Base-by-base conservation (phyloP, 345 rosid species). In the Mercurialis annua region DNA sequence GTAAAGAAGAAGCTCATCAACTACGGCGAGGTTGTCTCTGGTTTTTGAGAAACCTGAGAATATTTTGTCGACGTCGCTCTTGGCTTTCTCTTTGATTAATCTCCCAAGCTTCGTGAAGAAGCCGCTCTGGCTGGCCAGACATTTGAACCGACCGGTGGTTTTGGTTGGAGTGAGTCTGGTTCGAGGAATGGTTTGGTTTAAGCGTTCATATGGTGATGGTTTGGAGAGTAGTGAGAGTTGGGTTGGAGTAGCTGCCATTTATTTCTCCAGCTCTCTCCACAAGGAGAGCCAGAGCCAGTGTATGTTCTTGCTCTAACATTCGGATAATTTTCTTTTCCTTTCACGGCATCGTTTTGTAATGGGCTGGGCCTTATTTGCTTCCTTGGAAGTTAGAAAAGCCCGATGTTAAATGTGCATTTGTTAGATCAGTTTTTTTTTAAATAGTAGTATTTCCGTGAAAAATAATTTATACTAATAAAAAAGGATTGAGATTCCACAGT, bases 11-110 rank as follows among this genome's bases (percentile, higher is more conserved):
- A 93, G 96, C 78, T 93, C 95, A 54, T 93, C 97, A 50, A 93
- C 81, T 60, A 90, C 97, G 44, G 96, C 94, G 53, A 93, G 91
- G 62, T 93, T 90, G 58, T 90, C 90, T 64, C 98, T 82, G 64
- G 97, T 93, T 77, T 89, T 90, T 56, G 98, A 86, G 81, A 93
- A 93, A 44, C 97, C 97, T 12, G 92, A 85, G 83, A 87, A 85
- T 27, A 93, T n/a, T 84, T 85, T 90, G 50, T 90, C 98, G 2
- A 93, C 96, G 76, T 90, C 98, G 59, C 90, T 89, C 74, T 87
- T 87, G 63, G 97, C 94, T 70, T 93, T 93, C 83, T 93, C 95
- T 75, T 90, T 90, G 24, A 90, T 85, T 82, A 90, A 73, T 16
- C 97, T 90, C 50, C 97, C 95, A 4, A 93, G 84, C 11, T 92